These are phyloP conservation scores for Glarea lozoyensis DNA, from an alignment of 495 filamentous ascomycete species.

Conservation along the genomic window DNA sequence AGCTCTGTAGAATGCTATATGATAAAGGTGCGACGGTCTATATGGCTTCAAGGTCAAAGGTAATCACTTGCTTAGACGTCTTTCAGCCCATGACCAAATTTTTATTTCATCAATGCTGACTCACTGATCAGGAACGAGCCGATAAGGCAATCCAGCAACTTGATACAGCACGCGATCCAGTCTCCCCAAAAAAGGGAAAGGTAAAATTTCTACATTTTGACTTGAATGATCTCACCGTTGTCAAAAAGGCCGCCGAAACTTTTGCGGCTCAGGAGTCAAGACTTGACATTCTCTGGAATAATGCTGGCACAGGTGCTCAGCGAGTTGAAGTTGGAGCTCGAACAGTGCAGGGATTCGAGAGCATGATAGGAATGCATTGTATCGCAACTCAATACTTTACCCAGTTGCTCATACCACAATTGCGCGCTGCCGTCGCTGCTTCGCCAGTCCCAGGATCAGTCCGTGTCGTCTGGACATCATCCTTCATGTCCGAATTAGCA, in stretches of 20 bases:
- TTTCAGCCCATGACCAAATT: background rate
- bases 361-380: conserved; percentile 23
- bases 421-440: conserved; percentile 24
- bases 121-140: conserved; percentile 21
- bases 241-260: conserved; percentile 34
- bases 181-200: conserved; percentile 15
- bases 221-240: conserved; percentile 37
- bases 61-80: too few relatives aligned
- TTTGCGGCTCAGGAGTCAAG: conserved; percentile 29
- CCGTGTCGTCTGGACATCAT: conserved; percentile 32
- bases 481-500: conserved; percentile 19
- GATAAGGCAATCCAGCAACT: conserved; percentile 26
- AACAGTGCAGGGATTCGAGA: conserved; percentile 25
- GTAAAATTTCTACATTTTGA: conserved; percentile 36
- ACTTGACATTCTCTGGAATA: conserved; percentile 45
- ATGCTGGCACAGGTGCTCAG: conserved; percentile 31
- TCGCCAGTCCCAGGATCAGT: too few relatives aligned
- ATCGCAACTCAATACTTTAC: conserved; percentile 32
- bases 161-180: conserved; percentile 4
- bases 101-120: background rate
- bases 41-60: conserved; percentile 32
- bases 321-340: conserved; percentile 25
- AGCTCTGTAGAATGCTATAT: conserved; percentile 33
- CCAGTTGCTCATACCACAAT: conserved; percentile 36
- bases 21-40: conserved; percentile 38